Base-by-base conservation (phyloP, 176 grass and related monocot species). In the Triticum timopheevii region DNA sequence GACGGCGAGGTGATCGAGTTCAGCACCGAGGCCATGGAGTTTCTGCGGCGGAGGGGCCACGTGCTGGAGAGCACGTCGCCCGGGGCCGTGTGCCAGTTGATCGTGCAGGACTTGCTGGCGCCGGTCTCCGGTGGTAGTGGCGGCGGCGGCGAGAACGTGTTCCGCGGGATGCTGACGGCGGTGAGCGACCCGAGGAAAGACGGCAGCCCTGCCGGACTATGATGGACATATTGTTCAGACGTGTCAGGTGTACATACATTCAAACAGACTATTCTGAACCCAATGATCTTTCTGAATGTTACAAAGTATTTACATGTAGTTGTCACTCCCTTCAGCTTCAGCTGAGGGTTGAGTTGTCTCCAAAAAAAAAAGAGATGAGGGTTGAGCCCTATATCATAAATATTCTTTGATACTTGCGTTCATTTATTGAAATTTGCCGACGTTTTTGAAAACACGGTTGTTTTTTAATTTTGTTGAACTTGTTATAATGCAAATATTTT, bases 111-210 rank as follows among this genome's bases (percentile, higher is more conserved):
- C 33, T 33, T 98, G 42, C 36, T 38, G 28, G 66, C 76, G 22
- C 65, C 88, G 27, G 69, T 89, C 3, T 59, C 56, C 0, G 20
- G 54, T 0, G 30, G 13, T 25, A 4, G 11, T n/a, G 35, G 3
- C 11, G 35, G 64, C 50, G 66, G 12, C 30, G 54, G 65, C 31
- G 73, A 47, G 54, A 40, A 15, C 5, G 88, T 95, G 47, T 84
- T 90, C 78, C 87, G 67, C 9, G 96, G 96, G 25, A 86, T 83
- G 84, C 90, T 98, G 50, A 98, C 88, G 19, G 96, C 96, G 27
- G 92, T 98, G 64, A 98, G 96, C 65, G 96, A 98, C 78, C 93
- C 90, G 4, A 87, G 96, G 79, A 98, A 98, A 81, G 96, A 86
- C 54, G 96, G 96, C 45, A 75, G 65, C 17, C 96, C 96, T 12